These are phyloP conservation scores for Rosellinia necatrix DNA, from an alignment of 2,329 filamentous ascomycete species.

Conservation along the genomic window DNA sequence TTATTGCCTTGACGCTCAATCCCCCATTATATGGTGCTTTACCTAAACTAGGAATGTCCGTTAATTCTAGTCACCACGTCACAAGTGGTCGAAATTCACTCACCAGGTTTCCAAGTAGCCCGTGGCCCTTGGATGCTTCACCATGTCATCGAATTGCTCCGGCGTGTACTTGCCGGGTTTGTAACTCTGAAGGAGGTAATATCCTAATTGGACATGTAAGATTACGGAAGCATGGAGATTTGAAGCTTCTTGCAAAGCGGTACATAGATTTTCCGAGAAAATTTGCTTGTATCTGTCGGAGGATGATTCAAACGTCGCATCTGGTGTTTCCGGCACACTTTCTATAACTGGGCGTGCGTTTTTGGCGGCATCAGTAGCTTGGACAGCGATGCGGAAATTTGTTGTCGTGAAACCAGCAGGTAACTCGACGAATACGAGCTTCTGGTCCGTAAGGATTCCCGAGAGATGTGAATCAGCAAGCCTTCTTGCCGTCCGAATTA, in stretches of 20 bases:
- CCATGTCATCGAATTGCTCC: slow-evolving; percentile 30
- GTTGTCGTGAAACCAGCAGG: slow-evolving; percentile 12
- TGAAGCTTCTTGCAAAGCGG: slow-evolving; percentile 28
- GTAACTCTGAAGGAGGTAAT: slow-evolving; percentile 28
- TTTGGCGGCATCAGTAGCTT: slow-evolving; percentile 7
- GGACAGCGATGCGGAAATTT: slow-evolving; percentile 25
- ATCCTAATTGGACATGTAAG: slow-evolving; percentile 29
- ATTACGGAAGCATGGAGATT: slow-evolving; percentile 24
- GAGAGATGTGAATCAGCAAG: slow-evolving; percentile 21
- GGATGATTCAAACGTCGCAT: not conserved
- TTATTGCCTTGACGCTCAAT: slow-evolving; percentile 8
- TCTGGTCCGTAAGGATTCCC: not conserved
- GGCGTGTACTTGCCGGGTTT: slow-evolving; percentile 24
- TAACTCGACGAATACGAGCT: slow-evolving; percentile 33
- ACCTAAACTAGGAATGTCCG: slow-evolving; percentile 30
- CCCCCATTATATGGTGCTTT: not conserved
- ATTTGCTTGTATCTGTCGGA: slow-evolving; percentile 20
- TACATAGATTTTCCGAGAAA: slow-evolving; percentile 21
- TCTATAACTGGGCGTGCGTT: slow-evolving; percentile 22
- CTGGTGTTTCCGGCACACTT: not conserved
- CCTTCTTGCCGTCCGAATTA: slow-evolving; percentile 26
- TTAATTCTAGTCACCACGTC: not conserved
- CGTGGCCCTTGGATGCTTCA: slow-evolving; percentile 30
- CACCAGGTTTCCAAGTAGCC: slow-evolving; percentile 30
- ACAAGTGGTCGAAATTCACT: not conserved